These are phyloP conservation scores for Asterionellopsis glacialis DNA, from an alignment of 108 stramenopile species.

Conservation along the genomic window DNA sequence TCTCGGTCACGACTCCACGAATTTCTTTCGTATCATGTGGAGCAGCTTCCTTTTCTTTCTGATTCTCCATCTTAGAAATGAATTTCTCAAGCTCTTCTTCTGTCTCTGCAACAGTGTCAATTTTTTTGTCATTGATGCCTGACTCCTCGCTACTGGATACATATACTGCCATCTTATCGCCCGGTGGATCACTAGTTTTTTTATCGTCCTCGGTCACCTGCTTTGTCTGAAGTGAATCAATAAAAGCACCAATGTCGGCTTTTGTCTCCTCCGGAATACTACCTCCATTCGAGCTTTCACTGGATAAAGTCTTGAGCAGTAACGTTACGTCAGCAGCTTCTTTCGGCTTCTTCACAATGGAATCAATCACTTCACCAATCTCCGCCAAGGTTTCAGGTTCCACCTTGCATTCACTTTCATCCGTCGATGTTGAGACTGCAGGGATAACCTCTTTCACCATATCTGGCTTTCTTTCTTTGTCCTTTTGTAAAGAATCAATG, in stretches of 20 bases:
- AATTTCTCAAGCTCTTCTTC: constrained; percentile 1
- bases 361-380: constrained; percentile 30
- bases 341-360: constrained; percentile 9
- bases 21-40: too few species aligned
- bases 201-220: not conserved
- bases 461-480: not conserved
- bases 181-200: too few species aligned
- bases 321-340: not conserved
- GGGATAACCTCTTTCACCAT: not conserved
- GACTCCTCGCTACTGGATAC: not conserved
- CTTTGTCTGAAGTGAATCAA: constrained; percentile 6
- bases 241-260: constrained; percentile 3
- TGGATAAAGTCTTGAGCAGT: not conserved
- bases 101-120: not conserved
- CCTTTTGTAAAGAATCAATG: too few species aligned
- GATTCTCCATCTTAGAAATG: not conserved
- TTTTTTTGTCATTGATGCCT: not conserved
- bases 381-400: constrained; percentile 30
- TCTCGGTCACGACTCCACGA: too few species aligned
- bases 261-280: not conserved
- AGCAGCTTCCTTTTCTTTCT: not conserved
- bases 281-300: not conserved
- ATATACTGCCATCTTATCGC: too few species aligned
- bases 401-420: constrained; percentile 4
- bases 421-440: not conserved